Evolutionary conservation across 73 alveolate species (phyloP), one percentile per base, ranked within the genome.

Genomic region (Paramecium caudatum): DNA sequence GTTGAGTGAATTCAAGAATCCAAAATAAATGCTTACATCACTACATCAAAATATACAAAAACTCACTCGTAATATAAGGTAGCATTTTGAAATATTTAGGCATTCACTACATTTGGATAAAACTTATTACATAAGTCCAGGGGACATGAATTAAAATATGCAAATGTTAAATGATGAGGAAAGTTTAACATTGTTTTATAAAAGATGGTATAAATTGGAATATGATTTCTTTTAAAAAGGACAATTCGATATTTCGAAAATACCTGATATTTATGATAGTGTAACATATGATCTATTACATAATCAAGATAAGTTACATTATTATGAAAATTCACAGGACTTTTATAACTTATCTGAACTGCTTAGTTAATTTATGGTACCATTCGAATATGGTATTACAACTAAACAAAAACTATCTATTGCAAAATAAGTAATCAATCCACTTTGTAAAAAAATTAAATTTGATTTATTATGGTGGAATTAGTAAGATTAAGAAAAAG

Each of bases 181-280:
- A 70, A 81, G 91, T 8, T 55, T 86, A 41, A 82, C 94, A 1
- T 88, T 96, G 69, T 94, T 95, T 92, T 94, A 88, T 83, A 95
- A 96, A 74, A 92, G 99, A 87, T 96, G 98, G 95, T 87, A 90
- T 15, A 96, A 96, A 84, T 84, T 96, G 46, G 96, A 93, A 46
- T 87, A 94, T 33, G 99, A 95, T 88, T 95, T 96, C 69, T 82
- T 78, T 39, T 47, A 90, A n/a, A 95, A 94, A 46, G 88, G 88
- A 39, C 46, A 48, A 32, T 96, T 70, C 84, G 97, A 96, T 81
- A 94, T 95, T 36, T 87, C 97, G 13, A 96, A 96, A 91, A 90
- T 96, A 25, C 98, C 99, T 17, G 98, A 96, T 87, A 94, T 96
- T 25, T 95, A 94, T 69, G 99, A 96, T 82, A 94, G 92, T 80